These are phyloP conservation scores for Lachnellula willkommii DNA, from an alignment of 2,329 filamentous ascomycete species.

Conservation along the genomic window DNA sequence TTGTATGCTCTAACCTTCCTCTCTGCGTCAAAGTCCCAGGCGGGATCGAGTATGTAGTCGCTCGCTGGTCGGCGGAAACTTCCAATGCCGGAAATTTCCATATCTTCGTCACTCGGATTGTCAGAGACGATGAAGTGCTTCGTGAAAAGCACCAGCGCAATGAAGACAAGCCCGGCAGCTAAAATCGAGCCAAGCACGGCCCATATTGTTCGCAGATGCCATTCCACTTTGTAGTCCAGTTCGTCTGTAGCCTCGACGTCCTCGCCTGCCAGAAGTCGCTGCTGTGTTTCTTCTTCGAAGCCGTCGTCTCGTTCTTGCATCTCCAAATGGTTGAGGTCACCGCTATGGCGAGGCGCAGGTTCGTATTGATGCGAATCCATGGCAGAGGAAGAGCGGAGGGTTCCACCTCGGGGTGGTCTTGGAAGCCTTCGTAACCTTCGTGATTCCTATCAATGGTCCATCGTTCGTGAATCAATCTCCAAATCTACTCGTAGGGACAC, in stretches of 20 bases:
- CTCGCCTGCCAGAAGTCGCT: constrained; percentile 22
- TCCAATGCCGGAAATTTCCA: constrained; percentile 12
- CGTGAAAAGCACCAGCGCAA: constrained; percentile 20
- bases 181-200: constrained; percentile 22
- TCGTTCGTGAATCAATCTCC: background rate
- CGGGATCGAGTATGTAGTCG: constrained; percentile 52
- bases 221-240: constrained; percentile 23
- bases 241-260: constrained; percentile 13
- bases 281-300: constrained; percentile 15
- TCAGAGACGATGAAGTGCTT: constrained; percentile 21
- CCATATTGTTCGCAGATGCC: constrained; percentile 29
- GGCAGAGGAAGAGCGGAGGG: background rate
- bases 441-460: constrained; percentile 4
- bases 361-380: constrained; percentile 21
- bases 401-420: background rate
- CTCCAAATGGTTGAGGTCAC: constrained; percentile 24
- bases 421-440: background rate
- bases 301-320: constrained; percentile 24
- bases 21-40: constrained; percentile 50
- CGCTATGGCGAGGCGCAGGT: constrained; percentile 6
- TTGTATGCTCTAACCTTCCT: constrained; percentile 51
- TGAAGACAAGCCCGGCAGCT: constrained; percentile 16
- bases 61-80: constrained; percentile 32
- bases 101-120: constrained; percentile 2
- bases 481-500: background rate